Percentiles rank a stretch among this genome's conserved stretches.
Evolutionary conservation across 805 yeast genomes (phyloP).

Genomic region (Candida caryicola): DNA sequence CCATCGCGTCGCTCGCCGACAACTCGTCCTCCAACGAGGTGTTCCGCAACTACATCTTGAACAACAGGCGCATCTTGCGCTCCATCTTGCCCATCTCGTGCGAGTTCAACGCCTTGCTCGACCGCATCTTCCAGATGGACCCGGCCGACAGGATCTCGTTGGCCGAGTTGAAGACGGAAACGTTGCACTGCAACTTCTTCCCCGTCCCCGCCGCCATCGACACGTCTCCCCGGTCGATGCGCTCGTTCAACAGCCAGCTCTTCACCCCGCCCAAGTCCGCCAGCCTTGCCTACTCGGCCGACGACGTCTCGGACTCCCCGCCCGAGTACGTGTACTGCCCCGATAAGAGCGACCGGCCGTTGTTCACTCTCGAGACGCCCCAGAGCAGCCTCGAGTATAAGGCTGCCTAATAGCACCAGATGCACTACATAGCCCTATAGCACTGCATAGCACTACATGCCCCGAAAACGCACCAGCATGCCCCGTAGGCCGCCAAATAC

Average conservation of each 20-base stretch:
- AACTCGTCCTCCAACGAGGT: slow-evolving; percentile 40
- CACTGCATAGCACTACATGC: too few relatives aligned
- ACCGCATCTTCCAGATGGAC: slow-evolving; percentile 41
- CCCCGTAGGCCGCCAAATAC: too few relatives aligned
- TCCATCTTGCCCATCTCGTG: slow-evolving; percentile 71
- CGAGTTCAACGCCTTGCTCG: slow-evolving; percentile 55
- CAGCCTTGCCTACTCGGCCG: background rate
- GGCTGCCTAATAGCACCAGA: too few relatives aligned
- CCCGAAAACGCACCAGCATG: too few relatives aligned
- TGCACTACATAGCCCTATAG: too few relatives aligned
- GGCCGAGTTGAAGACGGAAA: slow-evolving; percentile 36
- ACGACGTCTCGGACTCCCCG: background rate
- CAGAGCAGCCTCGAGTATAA: background rate
- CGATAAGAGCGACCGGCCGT: background rate
- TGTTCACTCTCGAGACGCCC: background rate
- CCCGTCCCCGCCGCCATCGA: slow-evolving; percentile 12
- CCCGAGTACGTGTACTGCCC: slow-evolving; percentile 3
- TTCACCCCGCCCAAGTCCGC: slow-evolving; percentile 2
- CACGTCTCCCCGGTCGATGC: background rate
- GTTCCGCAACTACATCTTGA: slow-evolving; percentile 58
- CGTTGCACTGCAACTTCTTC: slow-evolving; percentile 34
- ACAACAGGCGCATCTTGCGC: slow-evolving; percentile 45
- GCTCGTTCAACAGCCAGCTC: background rate
- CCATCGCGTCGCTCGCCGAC: slow-evolving; percentile 61
- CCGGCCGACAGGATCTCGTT: slow-evolving; percentile 49